Evolutionary conservation across 148 eudicot genomes (phyloP).

Genomic region (Fagopyrum tataricum): DNA sequence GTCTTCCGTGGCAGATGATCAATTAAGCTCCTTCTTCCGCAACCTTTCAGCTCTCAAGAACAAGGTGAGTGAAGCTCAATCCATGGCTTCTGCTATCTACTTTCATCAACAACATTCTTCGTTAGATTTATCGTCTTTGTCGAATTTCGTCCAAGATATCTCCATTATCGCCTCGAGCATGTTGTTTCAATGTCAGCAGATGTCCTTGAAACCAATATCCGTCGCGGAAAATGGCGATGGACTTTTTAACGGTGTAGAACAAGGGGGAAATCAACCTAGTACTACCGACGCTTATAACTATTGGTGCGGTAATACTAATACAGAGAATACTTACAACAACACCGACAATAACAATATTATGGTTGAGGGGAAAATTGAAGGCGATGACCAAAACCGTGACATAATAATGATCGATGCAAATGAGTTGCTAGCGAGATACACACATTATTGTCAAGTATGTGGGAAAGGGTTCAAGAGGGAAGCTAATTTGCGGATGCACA

Average conservation of each 20-base stretch:
- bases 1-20: no score
- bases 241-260: no score
- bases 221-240: constrained; percentile 2
- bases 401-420: constrained; percentile 53
- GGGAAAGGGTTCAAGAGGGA: constrained; percentile 88
- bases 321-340: background rate
- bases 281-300: no score
- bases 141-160: constrained; percentile 56
- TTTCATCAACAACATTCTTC: background rate
- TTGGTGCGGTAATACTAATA: no score
- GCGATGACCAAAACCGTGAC: constrained; percentile 23
- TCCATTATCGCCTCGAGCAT: constrained; percentile 54
- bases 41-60: constrained; percentile 43
- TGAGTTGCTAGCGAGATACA: constrained; percentile 66
- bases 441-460: constrained; percentile 76
- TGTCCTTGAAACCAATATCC: constrained; percentile 19
- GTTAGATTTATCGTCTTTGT: constrained; percentile 30
- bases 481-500: constrained; percentile 89
- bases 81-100: constrained; percentile 25
- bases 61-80: constrained; percentile 46
- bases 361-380: no score
- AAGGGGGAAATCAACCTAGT: no score
- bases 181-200: constrained; percentile 74
- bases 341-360: background rate
- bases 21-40: constrained; percentile 32